Percentiles rank a stretch among this genome's conserved stretches.
phyloP scores from a whole-genome alignment of 441 rosid species.

The Populus trichocarpa region DNA sequence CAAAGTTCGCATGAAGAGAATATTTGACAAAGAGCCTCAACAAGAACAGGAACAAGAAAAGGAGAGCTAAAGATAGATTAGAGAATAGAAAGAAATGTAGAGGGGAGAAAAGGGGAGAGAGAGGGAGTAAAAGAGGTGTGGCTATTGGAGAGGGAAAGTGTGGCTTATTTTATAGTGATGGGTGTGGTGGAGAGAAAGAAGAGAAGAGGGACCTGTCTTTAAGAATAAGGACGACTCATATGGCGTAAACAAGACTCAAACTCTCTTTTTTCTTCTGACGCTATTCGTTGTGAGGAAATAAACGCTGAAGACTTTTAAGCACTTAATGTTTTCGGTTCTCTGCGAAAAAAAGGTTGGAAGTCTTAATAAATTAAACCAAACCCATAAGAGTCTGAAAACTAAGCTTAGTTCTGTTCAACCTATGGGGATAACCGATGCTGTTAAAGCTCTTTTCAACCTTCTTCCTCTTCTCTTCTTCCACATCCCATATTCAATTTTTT shows the following conservation, averaged over 20 bases:
- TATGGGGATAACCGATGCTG: conserved; percentile 32
- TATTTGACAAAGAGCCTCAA: background rate
- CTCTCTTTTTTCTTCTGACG: conserved; percentile 37
- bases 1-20: background rate
- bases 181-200: conserved; percentile 21
- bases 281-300: conserved; percentile 22
- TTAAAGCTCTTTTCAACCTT: conserved; percentile 13
- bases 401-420: conserved; percentile 18
- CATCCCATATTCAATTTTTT: background rate
- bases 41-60: conserved; percentile 7
- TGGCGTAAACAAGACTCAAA: conserved; percentile 92
- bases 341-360: conserved; percentile 6
- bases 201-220: conserved; percentile 20
- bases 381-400: conserved; percentile 17
- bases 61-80: background rate
- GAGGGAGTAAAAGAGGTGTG: conserved; percentile 12
- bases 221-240: conserved; percentile 48
- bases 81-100: background rate
- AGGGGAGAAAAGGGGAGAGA: background rate
- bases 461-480: conserved; percentile 4
- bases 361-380: conserved; percentile 19
- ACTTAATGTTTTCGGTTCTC: conserved; percentile 8
- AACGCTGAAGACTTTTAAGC: conserved; percentile 17
- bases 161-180: conserved; percentile 44
- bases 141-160: conserved; percentile 15